phyloP scores from a whole-genome alignment of 768 basidiomycete species.

The Leccinum variicolor region DNA sequence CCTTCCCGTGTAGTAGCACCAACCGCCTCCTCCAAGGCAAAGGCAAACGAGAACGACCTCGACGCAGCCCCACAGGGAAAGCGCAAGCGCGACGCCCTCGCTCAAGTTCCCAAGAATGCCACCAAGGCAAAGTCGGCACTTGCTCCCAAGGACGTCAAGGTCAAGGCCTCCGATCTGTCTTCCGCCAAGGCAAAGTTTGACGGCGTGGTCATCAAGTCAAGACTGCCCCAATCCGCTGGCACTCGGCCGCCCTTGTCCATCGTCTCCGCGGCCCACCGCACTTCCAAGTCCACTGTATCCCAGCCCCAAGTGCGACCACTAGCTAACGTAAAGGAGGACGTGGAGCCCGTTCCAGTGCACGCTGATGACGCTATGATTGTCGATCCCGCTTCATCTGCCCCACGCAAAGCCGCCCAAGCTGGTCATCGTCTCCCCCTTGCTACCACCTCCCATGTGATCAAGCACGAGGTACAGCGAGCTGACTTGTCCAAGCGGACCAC shows the following conservation, averaged over 20 bases:
- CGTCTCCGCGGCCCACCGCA: conserved; percentile 44
- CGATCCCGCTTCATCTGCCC: conserved; percentile 38
- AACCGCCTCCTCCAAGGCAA: conserved; percentile 36
- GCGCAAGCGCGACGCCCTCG: conserved; percentile 73
- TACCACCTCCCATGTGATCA: conserved; percentile 19
- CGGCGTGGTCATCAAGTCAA: conserved; percentile 59
- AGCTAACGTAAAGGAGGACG: conserved; percentile 29
- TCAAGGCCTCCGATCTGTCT: conserved; percentile 47
- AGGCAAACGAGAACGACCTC: conserved; percentile 38
- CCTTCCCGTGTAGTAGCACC: conserved; percentile 38
- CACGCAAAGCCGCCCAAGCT: neutral
- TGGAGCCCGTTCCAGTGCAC: conserved; percentile 13
- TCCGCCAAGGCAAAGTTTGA: conserved; percentile 52
- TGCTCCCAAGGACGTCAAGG: conserved; percentile 41
- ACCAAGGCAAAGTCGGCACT: conserved; percentile 37
- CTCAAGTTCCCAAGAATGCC: conserved; percentile 63
- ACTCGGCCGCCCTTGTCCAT: conserved; percentile 55
- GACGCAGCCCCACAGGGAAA: conserved; percentile 54
- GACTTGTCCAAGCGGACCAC: conserved; percentile 32
- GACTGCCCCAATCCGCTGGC: conserved; percentile 26
- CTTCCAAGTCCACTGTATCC: conserved; percentile 27
- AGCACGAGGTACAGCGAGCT: conserved; percentile 27
- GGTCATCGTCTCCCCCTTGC: conserved; percentile 31
- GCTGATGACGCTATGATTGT: conserved; percentile 55
- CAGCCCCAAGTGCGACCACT: conserved; percentile 22